Evolutionary conservation across 306 rosid species (phyloP).

Genomic region (Cercis canadensis): DNA sequence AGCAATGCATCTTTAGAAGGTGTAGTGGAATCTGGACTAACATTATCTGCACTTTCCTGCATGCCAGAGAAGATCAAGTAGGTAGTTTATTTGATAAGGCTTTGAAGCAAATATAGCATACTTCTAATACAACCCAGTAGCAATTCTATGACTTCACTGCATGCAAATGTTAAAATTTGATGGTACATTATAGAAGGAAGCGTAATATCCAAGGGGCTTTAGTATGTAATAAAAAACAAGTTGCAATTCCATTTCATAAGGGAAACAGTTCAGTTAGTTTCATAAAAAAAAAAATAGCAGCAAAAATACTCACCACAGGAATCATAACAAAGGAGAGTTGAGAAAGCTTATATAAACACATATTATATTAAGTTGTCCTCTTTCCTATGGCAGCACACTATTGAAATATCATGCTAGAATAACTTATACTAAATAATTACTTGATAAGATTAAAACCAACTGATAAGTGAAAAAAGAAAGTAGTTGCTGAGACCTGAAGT

Average conservation of each 20-base stretch:
- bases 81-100: constrained; percentile 10
- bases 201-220: constrained; percentile 5
- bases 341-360: too few species aligned
- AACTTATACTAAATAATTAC: background rate
- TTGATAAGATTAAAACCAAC: constrained; percentile 6
- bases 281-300: constrained; percentile 15
- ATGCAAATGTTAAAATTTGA: too few species aligned
- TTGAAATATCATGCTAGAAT: constrained; percentile 27
- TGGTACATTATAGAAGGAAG: too few species aligned
- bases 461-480: constrained; percentile 24
- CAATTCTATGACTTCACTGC: constrained; percentile 11
- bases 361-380: background rate
- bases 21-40: constrained; percentile 84
- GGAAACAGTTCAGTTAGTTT: constrained; percentile 19
- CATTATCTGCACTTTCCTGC: constrained; percentile 99
- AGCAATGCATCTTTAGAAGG: constrained; percentile 99
- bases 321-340: background rate
- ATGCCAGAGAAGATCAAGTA: constrained; percentile 37
- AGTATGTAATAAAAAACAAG: constrained; percentile 1
- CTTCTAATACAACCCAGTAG: constrained; percentile 21
- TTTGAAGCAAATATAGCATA: constrained; percentile 7
- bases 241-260: constrained; percentile 22
- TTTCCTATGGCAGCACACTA: background rate
- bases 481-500: constrained; percentile 75
- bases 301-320: background rate